Conservation (phyloP, 306 rosid species). For the Acacia crassicarpa region DNA sequence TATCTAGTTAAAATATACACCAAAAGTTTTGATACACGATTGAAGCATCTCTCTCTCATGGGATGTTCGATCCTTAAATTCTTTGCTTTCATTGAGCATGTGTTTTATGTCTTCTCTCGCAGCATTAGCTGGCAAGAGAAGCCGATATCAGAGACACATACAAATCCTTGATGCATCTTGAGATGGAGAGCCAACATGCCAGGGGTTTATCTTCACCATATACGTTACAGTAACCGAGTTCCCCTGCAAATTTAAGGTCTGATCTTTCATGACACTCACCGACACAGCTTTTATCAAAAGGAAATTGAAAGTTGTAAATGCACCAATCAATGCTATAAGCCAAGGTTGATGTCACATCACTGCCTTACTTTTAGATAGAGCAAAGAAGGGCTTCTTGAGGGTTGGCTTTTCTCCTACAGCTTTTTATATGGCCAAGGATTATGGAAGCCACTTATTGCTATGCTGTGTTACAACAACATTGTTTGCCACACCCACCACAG, state of each 20-base stretch:
- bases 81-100: slow-evolving; percentile 8
- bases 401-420: slow-evolving; percentile 23
- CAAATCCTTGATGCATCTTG: slow-evolving; percentile 87
- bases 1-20: neutral
- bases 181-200: slow-evolving; percentile 99
- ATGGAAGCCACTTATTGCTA: slow-evolving; percentile 31
- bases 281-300: slow-evolving; percentile 28
- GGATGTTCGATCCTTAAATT: neutral
- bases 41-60: neutral
- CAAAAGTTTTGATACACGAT: slow-evolving; percentile 4
- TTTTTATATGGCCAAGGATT: slow-evolving; percentile 28
- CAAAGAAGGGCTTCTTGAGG: neutral
- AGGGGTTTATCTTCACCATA: slow-evolving; percentile 69
- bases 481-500: slow-evolving; percentile 21
- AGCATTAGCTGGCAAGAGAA: slow-evolving; percentile 92
- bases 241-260: neutral
- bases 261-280: slow-evolving; percentile 10
- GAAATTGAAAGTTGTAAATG: slow-evolving; percentile 3
- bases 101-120: slow-evolving; percentile 29
- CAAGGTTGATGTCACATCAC: slow-evolving; percentile 26
- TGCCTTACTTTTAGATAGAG: slow-evolving; percentile 4
- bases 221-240: slow-evolving; percentile 32
- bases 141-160: slow-evolving; percentile 79
- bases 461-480: slow-evolving; percentile 27
- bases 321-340: slow-evolving; percentile 1